phyloP scores from a whole-genome alignment of 2,329 filamentous ascomycete genomes.

The Basipetospora chlamydospora region DNA sequence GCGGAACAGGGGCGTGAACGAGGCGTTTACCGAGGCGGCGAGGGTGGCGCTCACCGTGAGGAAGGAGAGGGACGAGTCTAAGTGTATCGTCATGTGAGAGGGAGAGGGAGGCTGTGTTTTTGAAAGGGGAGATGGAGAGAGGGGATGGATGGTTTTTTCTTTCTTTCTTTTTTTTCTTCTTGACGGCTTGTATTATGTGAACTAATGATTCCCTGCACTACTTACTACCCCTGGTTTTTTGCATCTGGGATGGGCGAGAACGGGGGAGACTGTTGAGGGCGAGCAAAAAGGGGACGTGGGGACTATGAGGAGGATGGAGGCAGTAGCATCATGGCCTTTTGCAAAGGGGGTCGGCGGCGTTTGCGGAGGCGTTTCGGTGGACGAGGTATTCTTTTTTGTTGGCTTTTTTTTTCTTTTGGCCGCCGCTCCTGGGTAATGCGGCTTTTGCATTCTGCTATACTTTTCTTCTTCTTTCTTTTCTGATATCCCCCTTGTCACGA shows the following conservation, averaged over 20 bases:
- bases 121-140: not conserved
- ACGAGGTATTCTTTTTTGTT: no score
- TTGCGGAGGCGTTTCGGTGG: no score
- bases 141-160: not conserved
- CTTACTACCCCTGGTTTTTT: not conserved
- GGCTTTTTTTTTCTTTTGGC: no score
- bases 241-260: no score
- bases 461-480: no score
- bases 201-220: not conserved
- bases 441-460: no score
- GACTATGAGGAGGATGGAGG: not conserved
- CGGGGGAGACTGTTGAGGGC: no score
- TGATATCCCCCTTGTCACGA: not conserved
- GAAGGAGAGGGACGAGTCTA: slow-evolving; percentile 47
- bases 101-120: not conserved
- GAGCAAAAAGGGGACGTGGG: no score
- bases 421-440: no score
- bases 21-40: slow-evolving; percentile 95
- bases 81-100: slow-evolving; percentile 45
- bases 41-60: slow-evolving; percentile 73
- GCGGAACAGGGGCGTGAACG: slow-evolving; percentile 94
- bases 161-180: not conserved
- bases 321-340: not conserved
- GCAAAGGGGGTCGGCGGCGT: no score
- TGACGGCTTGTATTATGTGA: not conserved